Percentiles rank a stretch among this genome's conserved stretches.
phyloP scores from a whole-genome alignment of 768 basidiomycete genomes.

The Leucocoprinus sp. region DNA sequence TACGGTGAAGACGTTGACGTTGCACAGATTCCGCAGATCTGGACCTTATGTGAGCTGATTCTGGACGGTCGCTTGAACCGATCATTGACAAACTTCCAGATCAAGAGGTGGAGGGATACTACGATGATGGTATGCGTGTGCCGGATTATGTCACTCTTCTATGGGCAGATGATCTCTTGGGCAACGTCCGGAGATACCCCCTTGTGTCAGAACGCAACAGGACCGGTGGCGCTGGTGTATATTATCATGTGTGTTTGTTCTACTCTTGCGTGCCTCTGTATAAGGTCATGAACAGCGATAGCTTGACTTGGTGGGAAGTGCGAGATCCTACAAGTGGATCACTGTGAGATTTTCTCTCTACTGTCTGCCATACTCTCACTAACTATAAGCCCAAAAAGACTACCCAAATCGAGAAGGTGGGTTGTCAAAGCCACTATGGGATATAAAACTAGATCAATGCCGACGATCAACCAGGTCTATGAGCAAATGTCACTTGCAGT shows the following conservation, averaged over 20 bases:
- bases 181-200: constrained; percentile 58
- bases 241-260: constrained; percentile 43
- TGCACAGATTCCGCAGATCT: constrained; percentile 51
- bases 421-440: too few species aligned
- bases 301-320: constrained; percentile 49
- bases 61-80: neutral
- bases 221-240: constrained; percentile 60
- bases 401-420: constrained; percentile 42
- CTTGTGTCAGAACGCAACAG: constrained; percentile 45
- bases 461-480: constrained; percentile 31
- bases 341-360: constrained; percentile 26
- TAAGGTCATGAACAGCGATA: constrained; percentile 13
- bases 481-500: constrained; percentile 64
- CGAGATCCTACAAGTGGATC: constrained; percentile 66
- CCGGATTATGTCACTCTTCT: constrained; percentile 55
- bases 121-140: constrained; percentile 51
- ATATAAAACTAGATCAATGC: neutral
- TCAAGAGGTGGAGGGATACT: constrained; percentile 59
- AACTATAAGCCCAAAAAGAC: constrained; percentile 23
- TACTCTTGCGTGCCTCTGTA: neutral
- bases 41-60: constrained; percentile 42
- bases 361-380: neutral
- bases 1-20: constrained; percentile 34
- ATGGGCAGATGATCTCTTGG: constrained; percentile 73
- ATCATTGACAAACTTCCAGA: constrained; percentile 19